These are phyloP conservation scores for Tieghemostelium lacteum DNA, from an alignment of 78 protist species.

Conservation along the genomic window DNA sequence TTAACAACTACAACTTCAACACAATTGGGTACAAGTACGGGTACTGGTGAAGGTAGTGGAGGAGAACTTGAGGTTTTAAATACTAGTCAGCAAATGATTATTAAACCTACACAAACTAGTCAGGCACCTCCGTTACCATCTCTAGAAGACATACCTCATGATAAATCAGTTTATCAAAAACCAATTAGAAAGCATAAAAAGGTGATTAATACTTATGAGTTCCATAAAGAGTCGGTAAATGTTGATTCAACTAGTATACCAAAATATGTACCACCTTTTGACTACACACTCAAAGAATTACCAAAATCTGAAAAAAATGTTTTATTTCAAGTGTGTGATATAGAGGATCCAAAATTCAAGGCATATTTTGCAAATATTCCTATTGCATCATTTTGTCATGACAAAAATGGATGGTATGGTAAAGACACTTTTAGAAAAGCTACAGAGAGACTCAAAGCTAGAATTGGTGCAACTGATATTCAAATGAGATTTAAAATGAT, in stretches of 20 bases:
- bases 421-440: not conserved
- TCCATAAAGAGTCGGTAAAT: not conserved
- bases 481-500: not conserved
- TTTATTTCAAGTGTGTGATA: constrained; percentile 18
- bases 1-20: too few relatives aligned
- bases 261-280: constrained; percentile 9
- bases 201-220: constrained; percentile 18
- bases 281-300: constrained; percentile 16
- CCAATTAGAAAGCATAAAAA: not conserved
- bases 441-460: not conserved
- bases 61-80: too few relatives aligned
- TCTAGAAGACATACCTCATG: too few relatives aligned
- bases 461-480: not conserved
- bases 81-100: too few relatives aligned
- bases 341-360: constrained; percentile 12
- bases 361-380: not conserved
- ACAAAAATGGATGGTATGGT: not conserved
- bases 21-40: too few relatives aligned
- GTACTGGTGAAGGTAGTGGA: too few relatives aligned
- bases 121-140: too few relatives aligned
- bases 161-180: too few relatives aligned
- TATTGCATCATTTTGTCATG: not conserved
- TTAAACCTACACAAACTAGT: too few relatives aligned
- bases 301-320: not conserved
- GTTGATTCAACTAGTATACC: too few relatives aligned